Conservation (phyloP, 352 stramenopile genomes). For the Globisporangium irregulare region DNA sequence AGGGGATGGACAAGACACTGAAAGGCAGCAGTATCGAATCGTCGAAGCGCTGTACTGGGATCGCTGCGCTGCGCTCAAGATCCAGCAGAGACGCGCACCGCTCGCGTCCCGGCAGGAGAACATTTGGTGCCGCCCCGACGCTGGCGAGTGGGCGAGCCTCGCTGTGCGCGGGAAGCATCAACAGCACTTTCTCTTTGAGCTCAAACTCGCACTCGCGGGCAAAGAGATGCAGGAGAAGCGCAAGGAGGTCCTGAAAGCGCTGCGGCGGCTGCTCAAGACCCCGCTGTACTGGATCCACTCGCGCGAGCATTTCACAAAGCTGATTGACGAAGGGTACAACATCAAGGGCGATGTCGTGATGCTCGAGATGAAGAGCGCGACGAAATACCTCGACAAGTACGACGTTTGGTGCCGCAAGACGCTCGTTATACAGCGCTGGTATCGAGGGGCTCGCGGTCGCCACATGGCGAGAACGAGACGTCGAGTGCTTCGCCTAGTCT, state of each 20-base stretch:
- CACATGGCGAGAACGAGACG: constrained; percentile 23
- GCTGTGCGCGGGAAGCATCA: constrained; percentile 57
- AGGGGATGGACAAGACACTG: neutral
- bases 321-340: constrained; percentile 51
- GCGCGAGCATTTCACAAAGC: constrained; percentile 37
- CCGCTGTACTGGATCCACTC: constrained; percentile 54
- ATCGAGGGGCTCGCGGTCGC: constrained; percentile 43
- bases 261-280: constrained; percentile 57
- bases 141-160: constrained; percentile 66
- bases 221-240: constrained; percentile 56
- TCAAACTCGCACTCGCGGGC: constrained; percentile 43
- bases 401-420: constrained; percentile 55
- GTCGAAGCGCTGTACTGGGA: constrained; percentile 84
- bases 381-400: constrained; percentile 59
- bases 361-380: constrained; percentile 58
- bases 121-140: constrained; percentile 73
- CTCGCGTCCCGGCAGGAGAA: constrained; percentile 47
- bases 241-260: constrained; percentile 35
- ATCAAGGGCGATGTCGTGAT: constrained; percentile 72
- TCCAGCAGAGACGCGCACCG: constrained; percentile 41
- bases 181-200: constrained; percentile 68
- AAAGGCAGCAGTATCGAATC: constrained; percentile 24
- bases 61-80: constrained; percentile 64
- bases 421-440: constrained; percentile 56
- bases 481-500: constrained; percentile 32